Conservation (phyloP, 371 early-diverging fungal genomes). For the Polyrhizophydium stewartii region DNA sequence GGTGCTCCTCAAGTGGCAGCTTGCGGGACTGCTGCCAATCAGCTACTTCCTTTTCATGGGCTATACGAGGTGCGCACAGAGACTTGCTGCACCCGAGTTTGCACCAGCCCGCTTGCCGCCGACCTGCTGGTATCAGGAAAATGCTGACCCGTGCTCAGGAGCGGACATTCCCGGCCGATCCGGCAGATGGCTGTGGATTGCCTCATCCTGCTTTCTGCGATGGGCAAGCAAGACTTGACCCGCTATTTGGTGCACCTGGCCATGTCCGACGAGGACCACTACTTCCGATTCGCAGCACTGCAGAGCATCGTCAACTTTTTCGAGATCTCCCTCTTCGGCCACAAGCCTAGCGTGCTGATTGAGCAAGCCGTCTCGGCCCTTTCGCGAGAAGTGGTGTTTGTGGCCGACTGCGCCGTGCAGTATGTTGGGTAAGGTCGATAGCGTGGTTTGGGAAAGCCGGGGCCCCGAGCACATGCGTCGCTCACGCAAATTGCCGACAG, state of each 20-base stretch:
- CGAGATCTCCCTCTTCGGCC: neutral
- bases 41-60: conserved; percentile 57
- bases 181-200: conserved; percentile 8
- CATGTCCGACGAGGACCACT: neutral
- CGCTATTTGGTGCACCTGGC: conserved; percentile 6
- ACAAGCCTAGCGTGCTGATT: neutral
- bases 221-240: neutral
- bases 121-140: too few relatives aligned
- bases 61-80: conserved; percentile 23
- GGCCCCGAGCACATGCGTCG: too few relatives aligned
- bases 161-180: neutral
- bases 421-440: too few relatives aligned
- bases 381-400: neutral
- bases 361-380: neutral
- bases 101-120: too few relatives aligned
- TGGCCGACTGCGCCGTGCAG: neutral
- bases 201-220: conserved; percentile 6
- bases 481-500: too few relatives aligned
- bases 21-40: conserved; percentile 58
- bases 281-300: neutral
- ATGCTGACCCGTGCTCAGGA: neutral
- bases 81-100: neutral
- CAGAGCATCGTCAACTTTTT: neutral
- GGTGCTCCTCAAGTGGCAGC: conserved; percentile 47
- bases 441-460: too few relatives aligned